Evolutionary conservation across 2,329 filamentous ascomycete species (phyloP), one percentile per base, ranked within the genome.

Genomic region (Immersiporthe knoxdaviesiana): DNA sequence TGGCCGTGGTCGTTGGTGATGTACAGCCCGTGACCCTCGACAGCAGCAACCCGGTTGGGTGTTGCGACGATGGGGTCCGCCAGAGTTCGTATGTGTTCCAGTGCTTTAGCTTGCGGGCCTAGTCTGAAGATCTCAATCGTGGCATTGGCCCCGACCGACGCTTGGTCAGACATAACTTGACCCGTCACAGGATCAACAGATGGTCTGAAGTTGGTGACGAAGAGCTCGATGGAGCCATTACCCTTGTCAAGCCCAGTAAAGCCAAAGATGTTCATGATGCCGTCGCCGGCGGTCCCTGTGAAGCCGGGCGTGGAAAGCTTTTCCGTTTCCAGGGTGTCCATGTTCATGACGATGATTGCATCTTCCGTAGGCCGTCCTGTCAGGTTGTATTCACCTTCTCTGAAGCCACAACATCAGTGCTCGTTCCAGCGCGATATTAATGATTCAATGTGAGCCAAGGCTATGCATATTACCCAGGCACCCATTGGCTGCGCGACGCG

Each of bases 271-370:
- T 76, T 70, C 3, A 81, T 70, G 0, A 77, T 68, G 0, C 75
- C 76, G 41, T 80, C 78, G 7, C 76, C 77, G 4, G 70, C 71
- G 0, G 76, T 77, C 0, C 79, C 79, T 3, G 72, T 30, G 39
- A 75, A 81, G 0, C 69, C 76, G 0, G 73, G 68, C 0, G 75
- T 79, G 10, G 70, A 66, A 16, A 81, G 71, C 0, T 65, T 59
- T 2, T 74, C 76, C 21, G 72, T 61, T 2, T 72, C 65, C 30
- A 78, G 75, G 2, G 72, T 75, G 63, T 81, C 78, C 21, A 80
- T 73, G 27, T 80, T 73, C 12, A 80, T 30, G 2, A 73, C 76
- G 2, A 79, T 67, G 21, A 81, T 65, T 4, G 76, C 75, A 67
- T 81, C 79, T 21, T 69, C 71, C 2, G 72, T 68, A 0, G 78